phyloP scores from a whole-genome alignment of 208 protist genomes.

The Phytomonas serpens region DNA sequence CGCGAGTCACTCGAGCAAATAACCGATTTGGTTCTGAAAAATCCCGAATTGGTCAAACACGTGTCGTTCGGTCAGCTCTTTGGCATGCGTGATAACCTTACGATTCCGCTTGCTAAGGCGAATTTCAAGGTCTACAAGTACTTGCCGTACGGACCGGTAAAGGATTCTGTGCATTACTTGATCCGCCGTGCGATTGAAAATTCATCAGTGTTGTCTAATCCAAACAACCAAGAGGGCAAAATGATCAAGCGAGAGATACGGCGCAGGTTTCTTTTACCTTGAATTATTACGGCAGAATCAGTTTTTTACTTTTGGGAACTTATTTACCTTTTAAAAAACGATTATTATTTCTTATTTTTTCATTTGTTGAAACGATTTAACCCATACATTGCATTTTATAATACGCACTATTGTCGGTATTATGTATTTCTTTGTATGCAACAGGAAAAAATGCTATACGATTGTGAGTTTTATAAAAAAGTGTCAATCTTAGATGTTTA shows the following conservation, averaged over 20 bases:
- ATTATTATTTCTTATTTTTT: constrained; percentile 15
- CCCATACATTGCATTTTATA: background rate
- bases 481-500: constrained; percentile 2
- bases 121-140: constrained; percentile 92
- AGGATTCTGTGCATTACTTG: constrained; percentile 95
- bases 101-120: constrained; percentile 82
- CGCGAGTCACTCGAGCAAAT: constrained; percentile 68
- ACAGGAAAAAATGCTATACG: constrained; percentile 1
- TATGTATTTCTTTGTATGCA: constrained; percentile 15
- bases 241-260: constrained; percentile 78
- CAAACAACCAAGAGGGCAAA: constrained; percentile 38
- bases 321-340: constrained; percentile 1
- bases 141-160: constrained; percentile 95
- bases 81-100: constrained; percentile 96
- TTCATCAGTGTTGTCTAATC: constrained; percentile 50
- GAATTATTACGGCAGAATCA: constrained; percentile 3
- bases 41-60: constrained; percentile 27
- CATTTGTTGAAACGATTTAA: constrained; percentile 4
- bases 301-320: constrained; percentile 3
- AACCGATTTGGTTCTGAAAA: constrained; percentile 51
- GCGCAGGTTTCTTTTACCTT: constrained; percentile 23
- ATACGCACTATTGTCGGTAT: constrained; percentile 7
- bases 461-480: constrained; percentile 13
- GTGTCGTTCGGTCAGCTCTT: constrained; percentile 92
- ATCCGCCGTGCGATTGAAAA: constrained; percentile 95